Conservation (phyloP, 805 yeast genomes). For the Spathaspora sp. region DNA sequence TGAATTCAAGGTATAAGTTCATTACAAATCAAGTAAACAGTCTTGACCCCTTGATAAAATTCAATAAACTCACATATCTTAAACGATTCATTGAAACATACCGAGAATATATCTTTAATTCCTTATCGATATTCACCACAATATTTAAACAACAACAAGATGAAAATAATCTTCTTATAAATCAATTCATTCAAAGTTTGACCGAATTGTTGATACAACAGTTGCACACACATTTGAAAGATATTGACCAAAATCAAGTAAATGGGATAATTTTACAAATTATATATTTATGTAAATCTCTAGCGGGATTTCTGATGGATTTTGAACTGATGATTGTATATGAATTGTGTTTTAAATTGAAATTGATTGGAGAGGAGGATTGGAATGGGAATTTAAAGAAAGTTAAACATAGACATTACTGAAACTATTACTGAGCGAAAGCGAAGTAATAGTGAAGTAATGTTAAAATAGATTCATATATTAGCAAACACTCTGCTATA, state of each 20-base stretch:
- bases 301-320: conserved; percentile 67
- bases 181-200: conserved; percentile 28
- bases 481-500: too few species aligned
- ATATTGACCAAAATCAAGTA: conserved; percentile 29
- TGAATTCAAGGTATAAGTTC: conserved; percentile 67
- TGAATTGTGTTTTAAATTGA: conserved; percentile 27
- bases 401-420: conserved; percentile 27
- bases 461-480: too few species aligned
- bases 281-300: conserved; percentile 83
- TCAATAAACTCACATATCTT: conserved; percentile 56
- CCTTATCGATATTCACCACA: conserved; percentile 62
- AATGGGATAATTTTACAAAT: conserved; percentile 78
- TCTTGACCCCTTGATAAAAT: conserved; percentile 51
- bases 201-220: conserved; percentile 21
- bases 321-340: conserved; percentile 55
- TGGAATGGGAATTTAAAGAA: conserved; percentile 34
- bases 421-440: too few species aligned
- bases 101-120: conserved; percentile 77
- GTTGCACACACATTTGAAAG: conserved; percentile 20
- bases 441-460: too few species aligned
- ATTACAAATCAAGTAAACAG: conserved; percentile 59
- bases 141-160: conserved; percentile 43
- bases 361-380: conserved; percentile 25
- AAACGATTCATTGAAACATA: conserved; percentile 80
- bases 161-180: conserved; percentile 21